Percentiles rank a stretch among this genome's conserved stretches.
phyloP scores from a whole-genome alignment of 1,284 basidiomycete genomes.

The Mycosarcoma mackinlayi region DNA sequence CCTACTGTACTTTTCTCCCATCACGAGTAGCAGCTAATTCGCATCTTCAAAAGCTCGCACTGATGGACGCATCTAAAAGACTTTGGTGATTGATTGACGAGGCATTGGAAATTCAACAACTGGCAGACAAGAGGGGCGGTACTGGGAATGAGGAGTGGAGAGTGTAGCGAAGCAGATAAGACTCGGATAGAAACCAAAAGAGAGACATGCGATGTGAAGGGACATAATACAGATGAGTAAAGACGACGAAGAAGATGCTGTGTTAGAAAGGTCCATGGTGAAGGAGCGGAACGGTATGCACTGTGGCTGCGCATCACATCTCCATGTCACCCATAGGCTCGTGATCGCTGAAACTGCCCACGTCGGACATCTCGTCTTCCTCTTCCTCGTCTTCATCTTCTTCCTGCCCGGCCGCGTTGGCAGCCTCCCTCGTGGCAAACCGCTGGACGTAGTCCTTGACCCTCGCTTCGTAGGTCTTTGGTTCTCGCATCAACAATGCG shows the following conservation, averaged over 20 bases:
- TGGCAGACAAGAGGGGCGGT: not conserved
- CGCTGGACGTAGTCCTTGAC: conserved; percentile 61
- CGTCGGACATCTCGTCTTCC: conserved; percentile 64
- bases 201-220: not conserved
- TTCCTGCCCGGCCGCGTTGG: conserved; percentile 44
- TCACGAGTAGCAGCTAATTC: conserved; percentile 5
- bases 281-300: not conserved
- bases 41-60: no score
- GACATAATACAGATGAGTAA: conserved; percentile 1
- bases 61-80: no score
- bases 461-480: conserved; percentile 74
- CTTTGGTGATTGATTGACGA: conserved; percentile 1
- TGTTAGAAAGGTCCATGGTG: not conserved
- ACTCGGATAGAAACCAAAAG: not conserved
- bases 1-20: no score
- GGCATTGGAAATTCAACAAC: no score
- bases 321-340: conserved; percentile 54
- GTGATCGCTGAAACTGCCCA: conserved; percentile 62
- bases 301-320: no score
- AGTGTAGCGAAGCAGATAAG: no score
- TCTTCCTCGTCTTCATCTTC: conserved; percentile 56
- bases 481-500: conserved; percentile 93
- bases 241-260: not conserved
- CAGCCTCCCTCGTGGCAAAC: conserved; percentile 55
- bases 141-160: not conserved